Evolutionary conservation across 2,329 filamentous ascomycete species (phyloP).

Genomic region (Colletotrichum spaethianum): DNA sequence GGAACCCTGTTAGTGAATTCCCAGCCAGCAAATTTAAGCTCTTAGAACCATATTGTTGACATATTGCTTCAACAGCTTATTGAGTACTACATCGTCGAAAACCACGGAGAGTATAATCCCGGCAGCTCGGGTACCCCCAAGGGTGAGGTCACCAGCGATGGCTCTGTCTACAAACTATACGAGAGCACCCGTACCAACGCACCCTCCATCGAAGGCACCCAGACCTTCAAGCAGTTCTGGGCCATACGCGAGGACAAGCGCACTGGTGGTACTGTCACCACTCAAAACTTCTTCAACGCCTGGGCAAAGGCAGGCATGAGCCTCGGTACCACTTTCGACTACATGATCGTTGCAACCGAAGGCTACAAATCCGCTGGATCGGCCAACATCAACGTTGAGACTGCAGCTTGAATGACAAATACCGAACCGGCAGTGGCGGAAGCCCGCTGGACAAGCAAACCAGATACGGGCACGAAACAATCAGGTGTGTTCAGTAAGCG

Average conservation of each 20-base stretch:
- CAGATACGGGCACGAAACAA: not conserved
- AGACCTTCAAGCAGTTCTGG: conserved; percentile 68
- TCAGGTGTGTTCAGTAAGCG: not conserved
- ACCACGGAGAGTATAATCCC: conserved; percentile 55
- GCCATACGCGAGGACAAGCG: conserved; percentile 65
- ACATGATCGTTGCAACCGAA: conserved; percentile 69
- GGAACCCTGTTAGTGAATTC: conserved; percentile 48
- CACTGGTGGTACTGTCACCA: conserved; percentile 64
- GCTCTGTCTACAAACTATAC: conserved; percentile 55
- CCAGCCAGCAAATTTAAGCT: too few relatives aligned
- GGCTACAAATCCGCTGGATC: conserved; percentile 66
- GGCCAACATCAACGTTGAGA: conserved; percentile 61
- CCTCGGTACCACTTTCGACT: conserved; percentile 62
- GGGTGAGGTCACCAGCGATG: conserved; percentile 54
- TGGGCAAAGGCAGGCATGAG: conserved; percentile 64
- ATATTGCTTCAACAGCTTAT: conserved; percentile 8
- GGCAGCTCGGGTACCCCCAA: conserved; percentile 49
- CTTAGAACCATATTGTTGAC: not conserved
- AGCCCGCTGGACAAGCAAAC: not conserved
- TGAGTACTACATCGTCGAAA: conserved; percentile 49
- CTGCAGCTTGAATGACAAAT: conserved; percentile 21
- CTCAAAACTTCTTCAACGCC: conserved; percentile 66
- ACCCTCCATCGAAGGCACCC: conserved; percentile 64
- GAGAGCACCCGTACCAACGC: conserved; percentile 55
- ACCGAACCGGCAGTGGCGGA: not conserved